Conservation (phyloP, 202 grass and related monocot genomes). For the Carex arenaria region DNA sequence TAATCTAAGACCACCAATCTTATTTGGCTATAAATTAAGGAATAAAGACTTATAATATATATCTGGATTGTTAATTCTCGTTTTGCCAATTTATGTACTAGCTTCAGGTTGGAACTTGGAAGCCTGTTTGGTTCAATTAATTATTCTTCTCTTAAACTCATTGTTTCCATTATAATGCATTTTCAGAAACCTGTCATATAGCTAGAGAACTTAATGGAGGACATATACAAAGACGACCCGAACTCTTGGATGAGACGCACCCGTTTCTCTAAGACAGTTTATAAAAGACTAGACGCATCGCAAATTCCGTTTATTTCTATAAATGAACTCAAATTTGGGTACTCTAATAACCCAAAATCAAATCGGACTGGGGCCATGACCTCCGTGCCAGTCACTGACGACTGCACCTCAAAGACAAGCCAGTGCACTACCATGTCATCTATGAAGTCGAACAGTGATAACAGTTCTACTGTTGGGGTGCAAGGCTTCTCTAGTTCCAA, state of each 20-base stretch:
- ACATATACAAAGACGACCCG: constrained; percentile 48
- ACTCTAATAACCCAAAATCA: not conserved
- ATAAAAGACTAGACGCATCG: constrained; percentile 35
- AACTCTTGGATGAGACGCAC: constrained; percentile 64
- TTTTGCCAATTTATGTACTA: not conserved
- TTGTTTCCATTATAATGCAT: not conserved
- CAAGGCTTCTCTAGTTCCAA: too few relatives aligned
- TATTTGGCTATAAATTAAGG: not conserved
- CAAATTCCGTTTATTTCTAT: constrained; percentile 37
- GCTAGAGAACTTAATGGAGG: constrained; percentile 6
- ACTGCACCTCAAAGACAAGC: not conserved
- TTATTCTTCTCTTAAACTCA: not conserved
- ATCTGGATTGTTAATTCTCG: not conserved
- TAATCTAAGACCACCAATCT: not conserved
- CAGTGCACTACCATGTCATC: not conserved
- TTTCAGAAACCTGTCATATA: not conserved
- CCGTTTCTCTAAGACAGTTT: constrained; percentile 26
- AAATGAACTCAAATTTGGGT: constrained; percentile 24
- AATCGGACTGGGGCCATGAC: not conserved
- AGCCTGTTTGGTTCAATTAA: not conserved
- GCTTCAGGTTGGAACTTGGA: too few relatives aligned
- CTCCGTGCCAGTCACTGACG: not conserved
- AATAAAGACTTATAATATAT: not conserved
- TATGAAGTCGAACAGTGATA: not conserved
- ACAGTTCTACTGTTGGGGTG: too few relatives aligned